A percentile compares a stretch with the other conserved stretches of the same genome.
phyloP scores from a whole-genome alignment of 495 filamentous ascomycete genomes.

The Pyrenula massariospora region DNA sequence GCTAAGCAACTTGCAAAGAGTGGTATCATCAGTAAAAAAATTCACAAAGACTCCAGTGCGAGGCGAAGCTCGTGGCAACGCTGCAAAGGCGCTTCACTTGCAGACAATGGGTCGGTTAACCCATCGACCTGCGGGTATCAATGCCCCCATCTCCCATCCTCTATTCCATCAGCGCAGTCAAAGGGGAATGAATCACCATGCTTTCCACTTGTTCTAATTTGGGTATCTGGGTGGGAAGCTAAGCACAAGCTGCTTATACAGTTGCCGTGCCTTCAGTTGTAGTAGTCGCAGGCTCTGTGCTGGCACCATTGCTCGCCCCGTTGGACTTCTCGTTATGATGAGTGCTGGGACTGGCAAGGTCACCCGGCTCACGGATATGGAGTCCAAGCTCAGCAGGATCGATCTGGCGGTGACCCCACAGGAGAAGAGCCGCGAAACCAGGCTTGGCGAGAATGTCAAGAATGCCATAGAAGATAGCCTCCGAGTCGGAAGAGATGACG shows the following conservation, averaged over 20 bases:
- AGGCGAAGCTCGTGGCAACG: too few species aligned
- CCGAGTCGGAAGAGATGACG: slow-evolving; percentile 47
- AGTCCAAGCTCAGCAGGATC: slow-evolving; percentile 3
- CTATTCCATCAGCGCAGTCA: too few species aligned
- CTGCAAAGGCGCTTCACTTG: too few species aligned
- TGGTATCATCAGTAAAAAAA: not conserved
- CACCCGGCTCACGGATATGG: not conserved
- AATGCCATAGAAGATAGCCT: slow-evolving; percentile 59
- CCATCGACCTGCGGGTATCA: too few species aligned
- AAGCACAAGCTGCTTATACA: too few species aligned
- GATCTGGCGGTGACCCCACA: slow-evolving; percentile 18
- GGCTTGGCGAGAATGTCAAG: slow-evolving; percentile 52
- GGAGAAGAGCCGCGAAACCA: slow-evolving; percentile 35
- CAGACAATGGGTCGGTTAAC: too few species aligned
- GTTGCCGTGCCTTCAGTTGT: not conserved
- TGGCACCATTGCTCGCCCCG: not conserved
- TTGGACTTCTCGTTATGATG: not conserved
- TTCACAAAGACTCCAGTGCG: too few species aligned
- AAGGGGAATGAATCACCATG: too few species aligned
- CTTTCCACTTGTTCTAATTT: too few species aligned
- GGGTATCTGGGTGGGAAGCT: too few species aligned
- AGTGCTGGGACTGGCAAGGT: not conserved
- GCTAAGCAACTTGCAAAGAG: not conserved
- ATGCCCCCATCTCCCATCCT: too few species aligned
- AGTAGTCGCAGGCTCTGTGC: not conserved